Evolutionary conservation across 306 rosid genomes (phyloP).

Genomic region (Pyrus bretschneideri): DNA sequence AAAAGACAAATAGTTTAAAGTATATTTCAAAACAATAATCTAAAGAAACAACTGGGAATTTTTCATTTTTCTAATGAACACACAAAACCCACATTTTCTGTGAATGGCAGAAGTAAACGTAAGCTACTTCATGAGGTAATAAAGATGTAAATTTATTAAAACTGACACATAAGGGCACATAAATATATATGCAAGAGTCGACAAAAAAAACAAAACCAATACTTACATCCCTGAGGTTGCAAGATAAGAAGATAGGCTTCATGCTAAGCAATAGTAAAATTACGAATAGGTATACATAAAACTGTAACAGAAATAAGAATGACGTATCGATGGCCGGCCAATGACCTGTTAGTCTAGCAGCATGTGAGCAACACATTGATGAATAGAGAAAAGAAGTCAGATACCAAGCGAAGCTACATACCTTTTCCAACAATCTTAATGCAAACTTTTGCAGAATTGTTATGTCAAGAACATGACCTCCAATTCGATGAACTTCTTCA

Average conservation of each 20-base stretch:
- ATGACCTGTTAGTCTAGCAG: background rate
- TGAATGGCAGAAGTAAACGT: background rate
- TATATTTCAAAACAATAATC: background rate
- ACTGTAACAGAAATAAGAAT: background rate
- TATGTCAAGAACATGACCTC: conserved; percentile 96
- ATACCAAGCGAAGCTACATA: conserved; percentile 12
- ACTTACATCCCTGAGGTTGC: background rate
- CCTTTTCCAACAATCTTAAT: conserved; percentile 65
- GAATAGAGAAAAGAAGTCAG: background rate
- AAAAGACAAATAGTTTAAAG: conserved; percentile 5
- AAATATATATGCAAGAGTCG: background rate
- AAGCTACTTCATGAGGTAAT: background rate
- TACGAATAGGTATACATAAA: background rate
- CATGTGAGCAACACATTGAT: background rate
- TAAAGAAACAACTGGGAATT: background rate
- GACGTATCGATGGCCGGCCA: background rate
- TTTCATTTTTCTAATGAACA: background rate
- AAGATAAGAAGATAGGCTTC: background rate
- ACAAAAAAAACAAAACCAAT: too few relatives aligned
- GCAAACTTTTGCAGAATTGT: conserved; percentile 82
- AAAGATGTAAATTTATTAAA: background rate
- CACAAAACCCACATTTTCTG: background rate
- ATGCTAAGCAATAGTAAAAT: background rate
- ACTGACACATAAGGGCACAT: background rate
- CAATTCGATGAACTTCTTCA: conserved; percentile 91